These are phyloP conservation scores for Silybum marianum DNA, from an alignment of 129 eudicot species.

Conservation along the genomic window DNA sequence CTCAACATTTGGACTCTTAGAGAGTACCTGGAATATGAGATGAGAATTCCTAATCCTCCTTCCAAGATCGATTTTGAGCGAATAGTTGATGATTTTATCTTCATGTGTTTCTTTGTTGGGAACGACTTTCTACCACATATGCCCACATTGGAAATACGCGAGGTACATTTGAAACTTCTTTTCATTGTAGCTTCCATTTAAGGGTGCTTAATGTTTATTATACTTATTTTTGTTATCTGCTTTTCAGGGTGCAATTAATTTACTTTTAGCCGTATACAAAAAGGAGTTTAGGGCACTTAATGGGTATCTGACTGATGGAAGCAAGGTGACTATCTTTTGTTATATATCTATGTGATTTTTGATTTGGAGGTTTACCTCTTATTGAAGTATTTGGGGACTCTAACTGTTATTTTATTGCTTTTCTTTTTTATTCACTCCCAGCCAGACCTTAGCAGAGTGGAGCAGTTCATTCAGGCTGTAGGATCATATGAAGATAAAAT, in stretches of 20 bases:
- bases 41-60: conserved; percentile 79
- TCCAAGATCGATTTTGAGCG: conserved; percentile 81
- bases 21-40: conserved; percentile 86
- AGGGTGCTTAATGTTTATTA: too few relatives aligned
- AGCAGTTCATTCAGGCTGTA: conserved; percentile 92
- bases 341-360: not conserved
- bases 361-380: not conserved
- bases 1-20: conserved; percentile 92
- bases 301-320: conserved; percentile 87
- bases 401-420: conserved; percentile 14
- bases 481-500: conserved; percentile 89
- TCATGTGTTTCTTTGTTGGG: conserved; percentile 98
- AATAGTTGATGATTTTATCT: conserved; percentile 91
- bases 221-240: not conserved
- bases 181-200: too few relatives aligned
- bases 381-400: conserved; percentile 4
- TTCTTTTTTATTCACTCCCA: conserved; percentile 42
- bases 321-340: conserved; percentile 59
- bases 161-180: conserved; percentile 51
- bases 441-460: conserved; percentile 85
- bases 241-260: conserved; percentile 88
- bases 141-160: conserved; percentile 98
- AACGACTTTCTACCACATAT: conserved; percentile 95
- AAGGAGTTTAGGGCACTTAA: conserved; percentile 75
- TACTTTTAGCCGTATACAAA: conserved; percentile 87